A percentile compares a stretch with the other conserved stretches of the same genome.
phyloP scores from a whole-genome alignment of 169 alveolate genomes.

The Plasmodium fragile region DNA sequence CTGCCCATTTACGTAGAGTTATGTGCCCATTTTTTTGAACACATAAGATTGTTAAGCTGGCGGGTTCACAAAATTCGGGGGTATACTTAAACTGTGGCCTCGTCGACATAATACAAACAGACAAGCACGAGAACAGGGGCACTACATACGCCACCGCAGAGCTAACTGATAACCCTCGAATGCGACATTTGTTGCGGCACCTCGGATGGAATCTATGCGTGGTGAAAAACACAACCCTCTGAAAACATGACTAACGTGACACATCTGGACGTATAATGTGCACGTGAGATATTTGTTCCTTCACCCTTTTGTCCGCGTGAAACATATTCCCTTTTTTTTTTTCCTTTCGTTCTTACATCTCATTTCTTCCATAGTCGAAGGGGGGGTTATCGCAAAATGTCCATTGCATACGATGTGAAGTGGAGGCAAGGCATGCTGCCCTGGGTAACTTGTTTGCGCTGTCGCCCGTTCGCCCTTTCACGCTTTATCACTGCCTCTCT shows the following conservation, averaged over 20 bases:
- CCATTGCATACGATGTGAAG: constrained; percentile 42
- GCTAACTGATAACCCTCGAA: background rate
- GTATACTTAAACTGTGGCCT: background rate
- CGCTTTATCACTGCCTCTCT: background rate
- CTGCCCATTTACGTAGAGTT: background rate
- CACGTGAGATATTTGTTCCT: background rate
- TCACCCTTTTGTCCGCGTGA: background rate
- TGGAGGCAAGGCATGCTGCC: constrained; percentile 2
- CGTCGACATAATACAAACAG: background rate
- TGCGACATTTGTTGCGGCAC: background rate
- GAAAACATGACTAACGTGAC: background rate
- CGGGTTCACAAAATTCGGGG: background rate
- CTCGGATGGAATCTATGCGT: background rate
- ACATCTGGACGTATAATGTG: background rate
- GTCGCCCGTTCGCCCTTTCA: background rate
- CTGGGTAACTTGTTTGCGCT: background rate
- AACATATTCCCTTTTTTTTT: background rate
- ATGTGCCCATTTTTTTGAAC: background rate
- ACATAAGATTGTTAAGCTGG: constrained; percentile 2
- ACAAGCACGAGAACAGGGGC: background rate
- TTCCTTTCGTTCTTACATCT: constrained; percentile 52
- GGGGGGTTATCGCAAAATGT: constrained; percentile 7
- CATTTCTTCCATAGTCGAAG: constrained; percentile 69
- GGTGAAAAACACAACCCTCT: background rate
- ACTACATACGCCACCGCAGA: background rate